Evolutionary conservation across 768 basidiomycete species (phyloP).

Genomic region (Chalciporus pseudorubinellus): DNA sequence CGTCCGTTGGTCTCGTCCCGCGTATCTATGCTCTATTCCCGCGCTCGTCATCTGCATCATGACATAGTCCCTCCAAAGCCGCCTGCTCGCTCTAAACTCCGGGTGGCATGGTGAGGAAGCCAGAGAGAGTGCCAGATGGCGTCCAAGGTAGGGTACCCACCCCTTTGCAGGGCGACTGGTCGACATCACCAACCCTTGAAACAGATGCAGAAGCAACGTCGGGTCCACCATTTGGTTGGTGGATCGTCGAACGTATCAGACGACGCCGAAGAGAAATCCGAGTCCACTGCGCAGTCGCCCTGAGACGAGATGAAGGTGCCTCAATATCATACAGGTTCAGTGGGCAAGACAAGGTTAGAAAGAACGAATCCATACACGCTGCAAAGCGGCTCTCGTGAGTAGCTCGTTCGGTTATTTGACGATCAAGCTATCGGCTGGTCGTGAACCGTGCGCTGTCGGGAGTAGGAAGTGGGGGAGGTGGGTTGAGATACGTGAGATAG

Average conservation of each 20-base stretch:
- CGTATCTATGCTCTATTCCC: neutral
- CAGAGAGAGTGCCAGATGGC: too few relatives aligned
- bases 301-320: slow-evolving; percentile 6
- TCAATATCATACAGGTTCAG: neutral
- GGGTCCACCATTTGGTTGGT: slow-evolving; percentile 20
- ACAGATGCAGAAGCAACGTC: slow-evolving; percentile 16
- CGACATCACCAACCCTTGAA: slow-evolving; percentile 24
- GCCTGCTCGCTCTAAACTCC: too few relatives aligned
- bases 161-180: slow-evolving; percentile 3
- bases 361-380: too few relatives aligned
- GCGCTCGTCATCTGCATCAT: neutral
- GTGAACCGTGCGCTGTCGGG: too few relatives aligned
- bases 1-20: neutral
- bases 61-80: neutral
- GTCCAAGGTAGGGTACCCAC: slow-evolving; percentile 9
- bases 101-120: too few relatives aligned
- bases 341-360: too few relatives aligned
- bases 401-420: too few relatives aligned
- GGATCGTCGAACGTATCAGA: slow-evolving; percentile 24
- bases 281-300: slow-evolving; percentile 21
- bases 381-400: too few relatives aligned
- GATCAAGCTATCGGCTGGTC: too few relatives aligned
- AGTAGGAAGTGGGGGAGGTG: too few relatives aligned
- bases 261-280: slow-evolving; percentile 24
- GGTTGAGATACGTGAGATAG: too few relatives aligned